phyloP scores from a whole-genome alignment of 306 rosid genomes.

The Dicorynia guianensis region DNA sequence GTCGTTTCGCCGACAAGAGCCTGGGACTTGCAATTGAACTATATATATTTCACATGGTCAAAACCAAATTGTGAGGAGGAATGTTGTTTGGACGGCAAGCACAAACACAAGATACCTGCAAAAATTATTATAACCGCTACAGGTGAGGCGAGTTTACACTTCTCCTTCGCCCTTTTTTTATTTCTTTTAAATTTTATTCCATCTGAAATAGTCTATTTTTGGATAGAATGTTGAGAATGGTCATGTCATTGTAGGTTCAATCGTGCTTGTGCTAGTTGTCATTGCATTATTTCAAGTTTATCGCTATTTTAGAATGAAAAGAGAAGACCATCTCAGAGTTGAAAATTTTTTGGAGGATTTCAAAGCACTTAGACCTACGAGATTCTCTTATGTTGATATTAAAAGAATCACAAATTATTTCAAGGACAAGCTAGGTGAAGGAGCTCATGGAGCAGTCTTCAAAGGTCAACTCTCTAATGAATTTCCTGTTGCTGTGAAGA shows the following conservation, averaged over 20 bases:
- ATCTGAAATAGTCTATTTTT: no score
- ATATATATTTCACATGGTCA: not conserved
- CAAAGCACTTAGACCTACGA: conserved; percentile 13
- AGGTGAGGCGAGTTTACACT: not conserved
- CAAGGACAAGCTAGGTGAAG: conserved; percentile 21
- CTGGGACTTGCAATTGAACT: no score
- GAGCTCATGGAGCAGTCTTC: conserved; percentile 12
- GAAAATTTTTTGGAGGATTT: conserved; percentile 23
- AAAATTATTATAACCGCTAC: not conserved
- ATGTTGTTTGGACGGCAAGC: not conserved
- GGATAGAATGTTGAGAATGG: not conserved
- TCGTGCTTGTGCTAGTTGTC: not conserved
- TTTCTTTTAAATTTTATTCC: no score
- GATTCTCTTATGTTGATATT: conserved; percentile 38
- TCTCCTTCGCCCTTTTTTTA: no score
- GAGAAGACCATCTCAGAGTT: conserved; percentile 3
- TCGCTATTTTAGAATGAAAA: not conserved
- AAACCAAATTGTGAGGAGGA: not conserved
- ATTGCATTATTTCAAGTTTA: not conserved
- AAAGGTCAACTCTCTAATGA: conserved; percentile 17
- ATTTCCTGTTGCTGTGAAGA: conserved; percentile 8
- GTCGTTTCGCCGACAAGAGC: not conserved
- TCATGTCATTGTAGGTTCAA: not conserved
- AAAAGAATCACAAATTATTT: conserved; percentile 31
- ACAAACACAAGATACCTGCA: not conserved